phyloP scores from a whole-genome alignment of 2,329 filamentous ascomycete species.

The Pyricularia sp. region DNA sequence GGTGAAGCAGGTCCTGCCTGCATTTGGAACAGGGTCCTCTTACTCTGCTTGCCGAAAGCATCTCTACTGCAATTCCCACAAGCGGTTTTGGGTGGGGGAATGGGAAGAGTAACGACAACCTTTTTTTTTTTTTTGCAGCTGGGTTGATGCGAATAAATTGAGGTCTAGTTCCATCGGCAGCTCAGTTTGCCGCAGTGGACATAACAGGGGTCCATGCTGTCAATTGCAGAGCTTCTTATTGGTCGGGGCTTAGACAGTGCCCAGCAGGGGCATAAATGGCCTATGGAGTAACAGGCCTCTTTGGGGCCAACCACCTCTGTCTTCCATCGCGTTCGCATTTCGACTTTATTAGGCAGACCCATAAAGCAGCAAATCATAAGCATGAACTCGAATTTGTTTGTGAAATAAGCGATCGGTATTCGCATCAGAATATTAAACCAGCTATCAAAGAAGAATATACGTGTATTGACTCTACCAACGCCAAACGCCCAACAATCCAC shows the following conservation, averaged over 20 bases:
- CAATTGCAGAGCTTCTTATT: not conserved
- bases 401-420: not conserved
- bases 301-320: too few species aligned
- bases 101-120: not conserved
- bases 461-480: not conserved
- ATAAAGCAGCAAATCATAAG: not conserved
- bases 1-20: constrained; percentile 10
- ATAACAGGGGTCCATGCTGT: not conserved
- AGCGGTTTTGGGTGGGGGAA: not conserved
- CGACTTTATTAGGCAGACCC: too few species aligned
- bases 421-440: not conserved
- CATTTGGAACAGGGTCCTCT: constrained; percentile 9
- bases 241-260: not conserved
- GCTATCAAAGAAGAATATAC: not conserved
- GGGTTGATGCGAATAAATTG: not conserved
- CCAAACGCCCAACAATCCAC: not conserved
- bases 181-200: not conserved
- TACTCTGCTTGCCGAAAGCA: constrained; percentile 3
- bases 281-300: not conserved
- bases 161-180: not conserved
- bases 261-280: not conserved
- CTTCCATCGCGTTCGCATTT: too few species aligned
- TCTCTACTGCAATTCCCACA: not conserved
- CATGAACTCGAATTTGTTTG: not conserved
- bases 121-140: not conserved